phyloP scores from a whole-genome alignment of 2,329 filamentous ascomycete genomes.

The Verticillium tricorpus region DNA sequence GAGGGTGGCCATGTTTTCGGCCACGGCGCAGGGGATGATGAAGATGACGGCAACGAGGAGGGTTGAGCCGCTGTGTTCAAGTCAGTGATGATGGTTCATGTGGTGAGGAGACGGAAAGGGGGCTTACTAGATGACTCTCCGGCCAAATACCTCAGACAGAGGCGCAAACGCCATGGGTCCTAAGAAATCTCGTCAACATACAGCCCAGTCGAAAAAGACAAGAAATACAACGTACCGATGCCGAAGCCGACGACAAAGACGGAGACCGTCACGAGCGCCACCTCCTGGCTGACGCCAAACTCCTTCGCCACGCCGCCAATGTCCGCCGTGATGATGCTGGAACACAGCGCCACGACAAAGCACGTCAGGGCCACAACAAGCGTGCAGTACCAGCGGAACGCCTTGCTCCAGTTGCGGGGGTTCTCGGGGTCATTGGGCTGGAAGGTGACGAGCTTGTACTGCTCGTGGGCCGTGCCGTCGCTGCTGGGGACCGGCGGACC shows the following conservation, averaged over 20 bases:
- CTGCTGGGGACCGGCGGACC: conserved; percentile 21
- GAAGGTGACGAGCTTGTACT: conserved; percentile 59
- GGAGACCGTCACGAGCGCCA: conserved; percentile 66
- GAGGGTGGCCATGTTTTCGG: conserved; percentile 71
- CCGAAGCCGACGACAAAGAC: conserved; percentile 81
- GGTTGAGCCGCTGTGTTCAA: conserved; percentile 44
- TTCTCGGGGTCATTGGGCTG: conserved; percentile 68
- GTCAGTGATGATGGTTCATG: conserved; percentile 4
- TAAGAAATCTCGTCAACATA: conserved; percentile 18
- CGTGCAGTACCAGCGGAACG: conserved; percentile 77
- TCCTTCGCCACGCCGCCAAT: conserved; percentile 57
- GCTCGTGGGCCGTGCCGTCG: conserved; percentile 14
- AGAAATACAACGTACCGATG: conserved; percentile 48
- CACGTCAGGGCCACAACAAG: conserved; percentile 77
- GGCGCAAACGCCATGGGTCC: conserved; percentile 78
- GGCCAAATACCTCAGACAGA: conserved; percentile 69
- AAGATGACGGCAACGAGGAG: conserved; percentile 70
- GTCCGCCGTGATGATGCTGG: conserved; percentile 74
- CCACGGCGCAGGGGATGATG: conserved; percentile 73
- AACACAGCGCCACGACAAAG: conserved; percentile 68
- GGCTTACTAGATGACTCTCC: conserved; percentile 62
- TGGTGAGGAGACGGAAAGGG: not conserved
- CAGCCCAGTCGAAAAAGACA: not conserved
- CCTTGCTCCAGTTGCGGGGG: conserved; percentile 81
- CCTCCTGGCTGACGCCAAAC: conserved; percentile 68